A percentile compares a stretch with the other conserved stretches of the same genome.
These are phyloP conservation scores for Annona squamosa DNA, from an alignment of 164 flowering plant species.

Conservation along the genomic window DNA sequence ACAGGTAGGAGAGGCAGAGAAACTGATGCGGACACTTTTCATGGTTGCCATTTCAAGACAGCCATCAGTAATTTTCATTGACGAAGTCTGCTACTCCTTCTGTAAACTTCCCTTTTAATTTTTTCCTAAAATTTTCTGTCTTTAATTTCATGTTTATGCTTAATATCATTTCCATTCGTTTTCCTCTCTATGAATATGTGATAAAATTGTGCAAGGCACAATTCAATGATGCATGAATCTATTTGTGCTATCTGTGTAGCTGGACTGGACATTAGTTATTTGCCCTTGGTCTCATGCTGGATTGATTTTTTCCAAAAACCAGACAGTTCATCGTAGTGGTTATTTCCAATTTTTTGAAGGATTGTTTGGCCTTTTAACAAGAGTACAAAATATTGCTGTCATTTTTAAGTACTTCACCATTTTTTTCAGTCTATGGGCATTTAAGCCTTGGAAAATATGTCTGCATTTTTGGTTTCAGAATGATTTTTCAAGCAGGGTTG, in stretches of 20 bases:
- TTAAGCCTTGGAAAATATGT: not conserved
- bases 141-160: constrained; percentile 2
- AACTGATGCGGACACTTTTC: constrained; percentile 94
- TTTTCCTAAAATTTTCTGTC: not conserved
- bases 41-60: constrained; percentile 86
- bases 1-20: constrained; percentile 98
- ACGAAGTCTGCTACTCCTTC: constrained; percentile 57
- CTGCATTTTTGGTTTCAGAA: not conserved
- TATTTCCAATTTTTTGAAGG: not conserved
- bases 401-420: not conserved
- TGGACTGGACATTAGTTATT: not conserved
- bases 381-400: not conserved
- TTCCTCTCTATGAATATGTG: not conserved
- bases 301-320: not conserved
- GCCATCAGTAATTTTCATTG: constrained; percentile 94
- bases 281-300: not conserved
- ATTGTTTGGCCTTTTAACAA: not conserved
- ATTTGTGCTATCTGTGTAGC: not conserved
- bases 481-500: not conserved
- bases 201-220: not conserved
- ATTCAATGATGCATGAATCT: not conserved
- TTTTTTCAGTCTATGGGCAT: not conserved
- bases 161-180: not conserved
- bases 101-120: constrained; percentile 7
- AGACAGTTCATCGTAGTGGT: not conserved